Evolutionary conservation across 2,329 filamentous ascomycete species (phyloP).

Genomic region (Hortaea sp.): DNA sequence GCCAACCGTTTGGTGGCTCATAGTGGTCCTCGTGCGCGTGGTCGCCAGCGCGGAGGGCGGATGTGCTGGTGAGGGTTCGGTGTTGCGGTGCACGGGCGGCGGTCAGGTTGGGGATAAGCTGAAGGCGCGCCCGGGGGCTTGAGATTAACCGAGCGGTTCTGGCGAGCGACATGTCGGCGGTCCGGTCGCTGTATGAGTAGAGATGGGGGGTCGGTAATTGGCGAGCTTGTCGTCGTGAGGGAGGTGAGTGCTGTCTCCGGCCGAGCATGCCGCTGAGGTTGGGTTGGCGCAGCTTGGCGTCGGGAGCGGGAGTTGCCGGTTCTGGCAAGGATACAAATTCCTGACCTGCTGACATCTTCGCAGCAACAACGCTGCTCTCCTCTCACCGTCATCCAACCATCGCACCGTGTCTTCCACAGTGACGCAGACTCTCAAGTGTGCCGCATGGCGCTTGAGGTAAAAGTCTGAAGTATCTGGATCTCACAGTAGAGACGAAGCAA

Average conservation of each 20-base stretch:
- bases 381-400: neutral
- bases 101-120: constrained; percentile 22
- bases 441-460: neutral
- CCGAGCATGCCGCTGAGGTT: constrained; percentile 1
- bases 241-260: neutral
- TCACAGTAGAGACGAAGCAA: neutral
- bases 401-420: neutral
- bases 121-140: constrained; percentile 21
- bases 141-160: constrained; percentile 21
- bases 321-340: too few relatives aligned
- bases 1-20: constrained; percentile 82
- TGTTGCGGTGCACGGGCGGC: constrained; percentile 15
- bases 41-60: constrained; percentile 30
- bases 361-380: neutral
- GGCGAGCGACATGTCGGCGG: constrained; percentile 19
- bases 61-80: constrained; percentile 23
- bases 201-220: too few relatives aligned
- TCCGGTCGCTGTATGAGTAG: neutral
- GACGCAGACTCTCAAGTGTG: neutral
- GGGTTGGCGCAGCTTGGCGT: neutral
- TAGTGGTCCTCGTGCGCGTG: constrained; percentile 71
- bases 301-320: neutral
- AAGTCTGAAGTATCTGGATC: neutral
- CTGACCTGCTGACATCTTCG: too few relatives aligned
- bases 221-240: too few relatives aligned